A percentile compares a stretch with the other conserved stretches of the same genome.
Conservation (phyloP, 1,139 yeast species). For the Kodamaea ohmeri region DNA sequence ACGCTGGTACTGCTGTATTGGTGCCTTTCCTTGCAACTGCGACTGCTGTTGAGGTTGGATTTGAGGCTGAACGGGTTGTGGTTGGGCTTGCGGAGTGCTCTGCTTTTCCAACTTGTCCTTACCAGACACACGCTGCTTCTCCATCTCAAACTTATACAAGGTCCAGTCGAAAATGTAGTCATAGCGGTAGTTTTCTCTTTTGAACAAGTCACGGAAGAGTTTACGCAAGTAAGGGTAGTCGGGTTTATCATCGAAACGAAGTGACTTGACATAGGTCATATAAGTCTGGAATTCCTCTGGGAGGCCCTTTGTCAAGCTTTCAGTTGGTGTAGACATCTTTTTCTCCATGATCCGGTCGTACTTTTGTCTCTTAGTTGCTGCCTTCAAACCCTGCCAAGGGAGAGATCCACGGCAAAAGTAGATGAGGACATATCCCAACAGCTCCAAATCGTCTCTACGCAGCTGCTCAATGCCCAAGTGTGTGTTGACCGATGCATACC, state of each 20-base stretch:
- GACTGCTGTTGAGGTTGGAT: no score
- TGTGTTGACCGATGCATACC: conserved; percentile 93
- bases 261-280: conserved; percentile 82
- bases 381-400: conserved; percentile 99
- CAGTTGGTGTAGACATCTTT: conserved; percentile 90
- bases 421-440: conserved; percentile 90
- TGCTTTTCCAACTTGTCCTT: conserved; percentile 27
- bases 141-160: conserved; percentile 71
- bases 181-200: conserved; percentile 85
- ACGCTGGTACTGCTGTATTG: conserved; percentile 7
- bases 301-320: conserved; percentile 83
- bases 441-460: conserved; percentile 94
- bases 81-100: conserved; percentile 6
- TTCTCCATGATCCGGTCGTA: conserved; percentile 96
- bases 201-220: conserved; percentile 83
- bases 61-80: no score
- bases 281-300: conserved; percentile 89
- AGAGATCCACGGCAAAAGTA: conserved; percentile 93
- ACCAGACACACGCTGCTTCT: conserved; percentile 56
- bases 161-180: conserved; percentile 99
- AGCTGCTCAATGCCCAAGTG: conserved; percentile 96
- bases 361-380: conserved; percentile 95
- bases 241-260: conserved; percentile 94
- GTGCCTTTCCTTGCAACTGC: conserved; percentile 2
- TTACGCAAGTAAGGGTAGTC: conserved; percentile 89